Percentiles rank a stretch among this genome's conserved stretches.
Evolutionary conservation across 805 yeast genomes (phyloP).

Genomic region (Yamadazyma phyllophila): DNA sequence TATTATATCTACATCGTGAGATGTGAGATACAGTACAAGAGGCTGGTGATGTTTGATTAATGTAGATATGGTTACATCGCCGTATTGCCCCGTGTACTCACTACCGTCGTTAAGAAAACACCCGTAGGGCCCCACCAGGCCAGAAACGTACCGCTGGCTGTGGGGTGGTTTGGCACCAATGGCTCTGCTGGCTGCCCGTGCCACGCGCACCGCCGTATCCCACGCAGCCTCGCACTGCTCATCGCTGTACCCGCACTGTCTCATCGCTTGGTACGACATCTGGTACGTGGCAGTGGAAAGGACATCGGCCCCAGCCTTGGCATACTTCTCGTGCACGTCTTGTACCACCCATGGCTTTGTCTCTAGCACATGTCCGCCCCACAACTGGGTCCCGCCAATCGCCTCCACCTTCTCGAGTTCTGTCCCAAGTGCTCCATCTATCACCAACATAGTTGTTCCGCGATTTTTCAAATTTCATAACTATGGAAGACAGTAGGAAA

Average conservation of each 20-base stretch:
- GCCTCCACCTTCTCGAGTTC: conserved; percentile 49
- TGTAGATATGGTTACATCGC: conserved; percentile 32
- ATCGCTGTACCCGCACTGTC: conserved; percentile 17
- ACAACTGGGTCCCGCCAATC: conserved; percentile 35
- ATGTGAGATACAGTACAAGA: conserved; percentile 34
- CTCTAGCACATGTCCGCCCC: conserved; percentile 60
- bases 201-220: conserved; percentile 22
- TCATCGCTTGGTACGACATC: conserved; percentile 44
- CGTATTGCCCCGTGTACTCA: conserved; percentile 71
- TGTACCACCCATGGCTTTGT: conserved; percentile 43
- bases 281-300: conserved; percentile 62
- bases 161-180: conserved; percentile 4
- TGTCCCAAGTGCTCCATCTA: conserved; percentile 69
- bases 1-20: conserved; percentile 50
- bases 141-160: conserved; percentile 31
- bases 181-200: conserved; percentile 7
- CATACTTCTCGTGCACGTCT: conserved; percentile 50
- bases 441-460: conserved; percentile 15
- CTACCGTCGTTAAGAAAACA: conserved; percentile 65
- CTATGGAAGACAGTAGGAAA: conserved; percentile 10
- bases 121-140: conserved; percentile 77
- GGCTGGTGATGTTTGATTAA: conserved; percentile 52
- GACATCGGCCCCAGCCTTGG: conserved; percentile 53
- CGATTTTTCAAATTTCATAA: background rate
- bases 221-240: conserved; percentile 19